Evolutionary conservation across 208 protist species (phyloP).

Genomic region (Leishmania aethiopica): DNA sequence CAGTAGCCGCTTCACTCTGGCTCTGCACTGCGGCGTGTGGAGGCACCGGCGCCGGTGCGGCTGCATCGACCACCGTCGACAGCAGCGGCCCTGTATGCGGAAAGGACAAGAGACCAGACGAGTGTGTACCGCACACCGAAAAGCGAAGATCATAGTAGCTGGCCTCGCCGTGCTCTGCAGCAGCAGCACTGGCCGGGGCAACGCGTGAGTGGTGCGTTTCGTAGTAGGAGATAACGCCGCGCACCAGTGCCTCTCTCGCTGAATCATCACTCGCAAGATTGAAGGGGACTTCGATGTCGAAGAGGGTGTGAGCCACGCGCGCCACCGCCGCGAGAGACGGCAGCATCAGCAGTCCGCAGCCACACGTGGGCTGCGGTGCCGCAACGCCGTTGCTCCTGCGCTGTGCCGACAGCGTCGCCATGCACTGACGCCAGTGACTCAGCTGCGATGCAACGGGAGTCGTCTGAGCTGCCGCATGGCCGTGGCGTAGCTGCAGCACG

Average conservation of each 20-base stretch:
- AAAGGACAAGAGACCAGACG: neutral
- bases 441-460: slow-evolving; percentile 1
- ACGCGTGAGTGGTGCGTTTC: neutral
- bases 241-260: neutral
- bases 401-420: slow-evolving; percentile 2
- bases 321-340: slow-evolving; percentile 6
- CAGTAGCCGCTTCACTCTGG: neutral
- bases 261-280: no score
- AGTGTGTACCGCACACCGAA: neutral
- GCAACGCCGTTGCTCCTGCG: neutral
- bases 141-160: slow-evolving; percentile 3
- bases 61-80: neutral
- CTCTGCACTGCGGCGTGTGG: neutral
- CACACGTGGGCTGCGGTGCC: slow-evolving; percentile 7
- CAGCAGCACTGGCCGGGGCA: neutral
- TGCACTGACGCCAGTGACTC: slow-evolving; percentile 14
- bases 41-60: neutral
- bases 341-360: slow-evolving; percentile 16
- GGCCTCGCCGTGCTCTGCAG: neutral
- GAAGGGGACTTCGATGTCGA: slow-evolving; percentile 4
- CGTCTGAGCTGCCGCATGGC: neutral
- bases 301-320: slow-evolving; percentile 15
- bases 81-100: slow-evolving; percentile 6
- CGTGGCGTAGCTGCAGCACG: neutral
- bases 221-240: slow-evolving; percentile 1